Conservation (phyloP, 306 rosid species). For the Lathyrus oleraceus region DNA sequence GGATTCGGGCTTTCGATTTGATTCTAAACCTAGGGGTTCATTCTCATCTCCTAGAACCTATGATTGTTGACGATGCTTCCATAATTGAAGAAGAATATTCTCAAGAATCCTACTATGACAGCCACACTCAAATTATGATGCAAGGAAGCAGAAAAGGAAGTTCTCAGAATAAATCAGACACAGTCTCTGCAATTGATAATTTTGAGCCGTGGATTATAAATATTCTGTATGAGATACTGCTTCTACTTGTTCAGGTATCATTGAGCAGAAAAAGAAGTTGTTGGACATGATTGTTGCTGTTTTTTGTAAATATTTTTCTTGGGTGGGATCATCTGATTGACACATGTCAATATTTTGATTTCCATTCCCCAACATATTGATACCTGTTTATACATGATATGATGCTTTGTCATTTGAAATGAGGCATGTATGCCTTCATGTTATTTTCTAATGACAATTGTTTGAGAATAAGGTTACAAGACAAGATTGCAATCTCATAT, state of each 20-base stretch:
- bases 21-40: conserved; percentile 98
- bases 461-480: conserved; percentile 3
- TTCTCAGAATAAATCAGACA: conserved; percentile 48
- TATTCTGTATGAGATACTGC: conserved; percentile 84
- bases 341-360: not conserved
- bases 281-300: conserved; percentile 24
- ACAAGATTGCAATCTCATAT: conserved; percentile 5
- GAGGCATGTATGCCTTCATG: conserved; percentile 6
- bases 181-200: conserved; percentile 63
- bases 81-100: conserved; percentile 87
- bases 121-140: conserved; percentile 62
- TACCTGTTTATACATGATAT: conserved; percentile 26
- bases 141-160: conserved; percentile 58
- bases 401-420: conserved; percentile 15
- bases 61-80: conserved; percentile 61
- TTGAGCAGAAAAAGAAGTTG: conserved; percentile 10
- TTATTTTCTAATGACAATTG: not conserved
- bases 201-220: conserved; percentile 90
- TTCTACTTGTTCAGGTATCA: conserved; percentile 95
- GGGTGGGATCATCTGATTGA: conserved; percentile 29
- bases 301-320: conserved; percentile 18
- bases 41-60: conserved; percentile 93
- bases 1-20: conserved; percentile 95
- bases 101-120: conserved; percentile 75
- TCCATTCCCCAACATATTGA: conserved; percentile 7